phyloP scores from a whole-genome alignment of 1,284 basidiomycete genomes.

The Rhodotorula sp. region DNA sequence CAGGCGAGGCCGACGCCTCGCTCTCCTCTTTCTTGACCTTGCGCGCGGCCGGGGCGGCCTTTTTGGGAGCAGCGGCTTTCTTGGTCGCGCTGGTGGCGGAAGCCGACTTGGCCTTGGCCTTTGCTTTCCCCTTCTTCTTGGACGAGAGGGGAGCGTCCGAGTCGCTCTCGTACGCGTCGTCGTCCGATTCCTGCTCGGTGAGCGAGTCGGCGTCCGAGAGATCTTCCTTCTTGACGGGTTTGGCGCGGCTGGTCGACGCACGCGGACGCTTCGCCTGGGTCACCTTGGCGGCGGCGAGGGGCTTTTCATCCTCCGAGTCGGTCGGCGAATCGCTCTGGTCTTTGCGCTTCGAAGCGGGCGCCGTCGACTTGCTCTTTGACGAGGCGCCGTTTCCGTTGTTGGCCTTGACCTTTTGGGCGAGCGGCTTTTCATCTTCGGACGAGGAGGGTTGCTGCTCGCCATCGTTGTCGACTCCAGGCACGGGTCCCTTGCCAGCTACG shows the following conservation, averaged over 20 bases:
- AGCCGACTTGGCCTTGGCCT: slow-evolving; percentile 50
- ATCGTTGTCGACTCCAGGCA: not conserved
- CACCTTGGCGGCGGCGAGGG: slow-evolving; percentile 57
- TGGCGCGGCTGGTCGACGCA: slow-evolving; percentile 57
- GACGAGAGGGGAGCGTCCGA: slow-evolving; percentile 22
- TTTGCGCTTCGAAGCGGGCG: not conserved
- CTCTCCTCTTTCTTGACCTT: slow-evolving; percentile 49
- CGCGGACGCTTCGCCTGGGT: slow-evolving; percentile 51
- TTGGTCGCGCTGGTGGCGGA: slow-evolving; percentile 34
- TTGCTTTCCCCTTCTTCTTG: slow-evolving; percentile 35
- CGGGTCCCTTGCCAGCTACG: slow-evolving; percentile 20
- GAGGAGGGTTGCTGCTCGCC: slow-evolving; percentile 2
- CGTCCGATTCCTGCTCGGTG: slow-evolving; percentile 18
- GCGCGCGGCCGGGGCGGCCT: slow-evolving; percentile 16
- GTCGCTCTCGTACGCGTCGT: slow-evolving; percentile 30
- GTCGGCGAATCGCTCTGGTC: not conserved
- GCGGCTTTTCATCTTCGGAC: slow-evolving; percentile 46
- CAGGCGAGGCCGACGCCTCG: slow-evolving; percentile 23
- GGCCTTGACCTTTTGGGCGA: slow-evolving; percentile 35
- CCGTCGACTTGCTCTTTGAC: not conserved
- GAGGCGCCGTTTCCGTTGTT: slow-evolving; percentile 6
- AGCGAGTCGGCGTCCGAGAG: slow-evolving; percentile 13
- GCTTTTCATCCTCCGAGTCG: slow-evolving; percentile 65
- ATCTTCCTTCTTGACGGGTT: slow-evolving; percentile 15
- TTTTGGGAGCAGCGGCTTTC: slow-evolving; percentile 19